Conservation (phyloP, 1,284 basidiomycete species). For the Pterulicium gracile region DNA sequence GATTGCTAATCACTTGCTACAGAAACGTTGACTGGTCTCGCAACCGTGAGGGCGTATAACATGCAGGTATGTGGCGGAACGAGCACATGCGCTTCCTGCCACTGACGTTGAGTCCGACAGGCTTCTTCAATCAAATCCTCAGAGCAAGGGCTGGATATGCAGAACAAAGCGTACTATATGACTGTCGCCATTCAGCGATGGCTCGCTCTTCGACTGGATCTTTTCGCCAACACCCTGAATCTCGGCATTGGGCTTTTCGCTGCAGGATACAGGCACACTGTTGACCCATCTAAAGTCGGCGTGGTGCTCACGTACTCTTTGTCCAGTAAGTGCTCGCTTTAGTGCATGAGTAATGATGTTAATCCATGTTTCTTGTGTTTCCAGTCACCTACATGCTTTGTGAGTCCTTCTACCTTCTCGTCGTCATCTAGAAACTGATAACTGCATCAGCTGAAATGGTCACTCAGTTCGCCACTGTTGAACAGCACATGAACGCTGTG, state of each 20-base stretch:
- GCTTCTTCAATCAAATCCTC: conserved; percentile 35
- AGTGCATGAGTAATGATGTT: neutral
- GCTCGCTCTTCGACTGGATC: conserved; percentile 48
- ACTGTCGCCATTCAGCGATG: conserved; percentile 55
- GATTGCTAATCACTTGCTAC: conserved; percentile 5
- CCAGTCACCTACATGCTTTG: conserved; percentile 47
- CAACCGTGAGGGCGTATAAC: conserved; percentile 33
- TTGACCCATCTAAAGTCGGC: conserved; percentile 42
- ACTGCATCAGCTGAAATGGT: conserved; percentile 39
- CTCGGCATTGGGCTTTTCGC: conserved; percentile 65
- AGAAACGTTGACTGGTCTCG: conserved; percentile 34
- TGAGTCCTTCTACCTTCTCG: conserved; percentile 19
- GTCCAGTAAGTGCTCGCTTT: conserved; percentile 31
- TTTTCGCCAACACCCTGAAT: conserved; percentile 65
- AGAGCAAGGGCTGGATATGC: conserved; percentile 54
- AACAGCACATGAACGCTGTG: conserved; percentile 67
- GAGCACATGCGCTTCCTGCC: neutral
- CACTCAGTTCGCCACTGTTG: conserved; percentile 44
- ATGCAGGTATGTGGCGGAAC: conserved; percentile 22
- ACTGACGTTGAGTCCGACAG: conserved; percentile 13
- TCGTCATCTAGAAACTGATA: conserved; percentile 4
- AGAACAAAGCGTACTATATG: conserved; percentile 75
- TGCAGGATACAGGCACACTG: conserved; percentile 39
- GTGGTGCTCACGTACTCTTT: conserved; percentile 57
- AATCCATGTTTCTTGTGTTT: neutral